These are phyloP conservation scores for Davidsoniella eucalypti DNA, from an alignment of 2,329 filamentous ascomycete species.

Conservation along the genomic window DNA sequence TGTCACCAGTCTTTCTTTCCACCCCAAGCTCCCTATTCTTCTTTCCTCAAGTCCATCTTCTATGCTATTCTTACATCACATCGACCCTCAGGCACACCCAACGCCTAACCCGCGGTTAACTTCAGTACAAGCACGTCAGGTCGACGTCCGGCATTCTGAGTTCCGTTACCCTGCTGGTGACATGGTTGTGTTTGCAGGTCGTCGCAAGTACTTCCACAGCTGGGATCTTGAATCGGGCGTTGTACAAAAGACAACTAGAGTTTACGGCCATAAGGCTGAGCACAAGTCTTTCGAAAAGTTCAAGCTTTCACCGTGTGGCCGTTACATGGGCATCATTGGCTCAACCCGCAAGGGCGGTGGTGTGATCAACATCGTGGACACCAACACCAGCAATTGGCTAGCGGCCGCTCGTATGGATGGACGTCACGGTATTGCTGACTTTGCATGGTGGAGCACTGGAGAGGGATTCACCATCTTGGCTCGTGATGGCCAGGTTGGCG, in stretches of 20 bases:
- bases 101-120: slow-evolving; percentile 80
- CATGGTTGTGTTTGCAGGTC: slow-evolving; percentile 74
- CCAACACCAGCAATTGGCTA: slow-evolving; percentile 72
- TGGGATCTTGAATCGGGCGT: slow-evolving; percentile 76
- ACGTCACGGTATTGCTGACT: slow-evolving; percentile 70
- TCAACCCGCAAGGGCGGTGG: slow-evolving; percentile 74
- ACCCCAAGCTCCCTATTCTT: slow-evolving; percentile 74
- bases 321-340: slow-evolving; percentile 69
- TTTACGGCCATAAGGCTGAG: slow-evolving; percentile 61
- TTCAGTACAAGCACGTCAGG: slow-evolving; percentile 69
- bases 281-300: slow-evolving; percentile 86
- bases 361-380: slow-evolving; percentile 69
- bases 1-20: slow-evolving; percentile 74
- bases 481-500: slow-evolving; percentile 76
- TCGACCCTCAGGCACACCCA: slow-evolving; percentile 57
- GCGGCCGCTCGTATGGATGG: slow-evolving; percentile 69
- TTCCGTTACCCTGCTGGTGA: slow-evolving; percentile 60
- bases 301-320: slow-evolving; percentile 70
- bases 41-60: slow-evolving; percentile 78
- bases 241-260: slow-evolving; percentile 65
- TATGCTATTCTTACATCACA: slow-evolving; percentile 76
- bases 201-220: slow-evolving; percentile 80
- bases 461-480: slow-evolving; percentile 68
- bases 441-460: slow-evolving; percentile 81
- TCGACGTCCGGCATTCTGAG: slow-evolving; percentile 67